These are phyloP conservation scores for Claviceps monticola DNA, from an alignment of 2,329 filamentous ascomycete genomes.

Conservation along the genomic window DNA sequence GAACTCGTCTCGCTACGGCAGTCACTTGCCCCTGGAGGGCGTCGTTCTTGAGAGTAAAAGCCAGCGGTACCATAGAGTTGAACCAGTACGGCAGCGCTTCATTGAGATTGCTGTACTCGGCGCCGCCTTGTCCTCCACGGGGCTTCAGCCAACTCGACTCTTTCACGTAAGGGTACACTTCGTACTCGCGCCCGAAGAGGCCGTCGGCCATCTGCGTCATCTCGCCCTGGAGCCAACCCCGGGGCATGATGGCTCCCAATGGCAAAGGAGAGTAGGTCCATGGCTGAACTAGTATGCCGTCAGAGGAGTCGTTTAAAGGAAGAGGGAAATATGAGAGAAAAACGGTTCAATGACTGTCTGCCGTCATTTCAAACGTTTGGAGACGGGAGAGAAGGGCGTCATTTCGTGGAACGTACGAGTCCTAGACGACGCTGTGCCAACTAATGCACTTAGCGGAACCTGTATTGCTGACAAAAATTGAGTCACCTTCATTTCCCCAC, in stretches of 20 bases:
- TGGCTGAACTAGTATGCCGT: conserved; percentile 8
- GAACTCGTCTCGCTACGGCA: conserved; percentile 24
- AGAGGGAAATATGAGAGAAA: not conserved
- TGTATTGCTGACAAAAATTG: conserved; percentile 1
- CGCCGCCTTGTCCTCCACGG: conserved; percentile 20
- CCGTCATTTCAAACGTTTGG: not conserved
- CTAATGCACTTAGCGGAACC: conserved; percentile 1
- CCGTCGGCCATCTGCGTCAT: conserved; percentile 33
- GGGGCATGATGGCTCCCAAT: conserved; percentile 34
- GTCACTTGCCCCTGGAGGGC: conserved; percentile 27
- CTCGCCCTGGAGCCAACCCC: conserved; percentile 38
- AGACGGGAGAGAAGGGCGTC: not conserved
- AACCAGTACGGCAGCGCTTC: conserved; percentile 48
- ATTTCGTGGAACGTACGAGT: not conserved
- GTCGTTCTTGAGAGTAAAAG: conserved; percentile 32
- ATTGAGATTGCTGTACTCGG: conserved; percentile 41
- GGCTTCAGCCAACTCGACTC: conserved; percentile 31
- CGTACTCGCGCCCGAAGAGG: conserved; percentile 35
- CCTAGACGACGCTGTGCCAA: not conserved
- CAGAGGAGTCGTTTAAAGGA: not conserved
- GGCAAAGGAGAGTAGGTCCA: conserved; percentile 19
- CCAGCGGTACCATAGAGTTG: conserved; percentile 43
- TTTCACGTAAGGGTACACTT: conserved; percentile 41
- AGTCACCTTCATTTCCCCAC: conserved; percentile 1
- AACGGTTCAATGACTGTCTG: not conserved